Evolutionary conservation across 192 early-diverging fungal genomes (phyloP).

Genomic region (Coemansia sp.): DNA sequence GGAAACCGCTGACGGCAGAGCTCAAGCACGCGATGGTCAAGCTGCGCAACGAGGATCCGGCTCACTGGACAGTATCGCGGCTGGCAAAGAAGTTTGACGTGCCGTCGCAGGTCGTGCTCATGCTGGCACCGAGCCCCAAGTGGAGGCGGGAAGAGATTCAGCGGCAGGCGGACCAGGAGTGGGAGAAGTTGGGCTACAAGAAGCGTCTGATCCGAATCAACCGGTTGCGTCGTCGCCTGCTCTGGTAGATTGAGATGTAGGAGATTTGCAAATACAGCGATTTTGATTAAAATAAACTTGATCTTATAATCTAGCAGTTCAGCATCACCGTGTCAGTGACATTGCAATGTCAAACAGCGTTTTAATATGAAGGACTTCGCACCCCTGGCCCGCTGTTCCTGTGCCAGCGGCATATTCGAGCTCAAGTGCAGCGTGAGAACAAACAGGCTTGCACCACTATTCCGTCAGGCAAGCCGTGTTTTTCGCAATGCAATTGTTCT

Average conservation of each 20-base stretch:
- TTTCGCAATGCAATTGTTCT: too few relatives aligned
- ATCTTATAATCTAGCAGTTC: too few relatives aligned
- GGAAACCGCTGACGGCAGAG: constrained; percentile 32
- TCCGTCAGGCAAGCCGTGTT: too few relatives aligned
- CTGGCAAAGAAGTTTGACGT: constrained; percentile 50
- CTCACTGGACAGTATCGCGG: constrained; percentile 49
- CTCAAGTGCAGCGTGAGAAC: too few relatives aligned
- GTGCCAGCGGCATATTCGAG: too few relatives aligned
- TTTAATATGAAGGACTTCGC: too few relatives aligned
- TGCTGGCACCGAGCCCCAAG: constrained; percentile 32
- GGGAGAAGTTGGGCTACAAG: constrained; percentile 49
- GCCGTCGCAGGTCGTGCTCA: constrained; percentile 29
- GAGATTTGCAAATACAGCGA: neutral
- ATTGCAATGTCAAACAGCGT: too few relatives aligned
- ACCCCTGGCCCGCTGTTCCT: too few relatives aligned
- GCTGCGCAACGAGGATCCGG: constrained; percentile 51
- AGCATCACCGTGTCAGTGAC: too few relatives aligned
- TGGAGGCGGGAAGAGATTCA: constrained; percentile 47
- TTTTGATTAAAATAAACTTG: neutral
- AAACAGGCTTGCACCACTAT: too few relatives aligned
- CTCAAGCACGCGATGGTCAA: constrained; percentile 22
- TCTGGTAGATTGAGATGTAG: constrained; percentile 23
- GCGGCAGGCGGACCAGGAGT: constrained; percentile 35
- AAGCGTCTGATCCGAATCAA: constrained; percentile 50
- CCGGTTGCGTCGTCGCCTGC: constrained; percentile 48